Evolutionary conservation across 345 rosid species (phyloP).

Genomic region (Populus tremula): DNA sequence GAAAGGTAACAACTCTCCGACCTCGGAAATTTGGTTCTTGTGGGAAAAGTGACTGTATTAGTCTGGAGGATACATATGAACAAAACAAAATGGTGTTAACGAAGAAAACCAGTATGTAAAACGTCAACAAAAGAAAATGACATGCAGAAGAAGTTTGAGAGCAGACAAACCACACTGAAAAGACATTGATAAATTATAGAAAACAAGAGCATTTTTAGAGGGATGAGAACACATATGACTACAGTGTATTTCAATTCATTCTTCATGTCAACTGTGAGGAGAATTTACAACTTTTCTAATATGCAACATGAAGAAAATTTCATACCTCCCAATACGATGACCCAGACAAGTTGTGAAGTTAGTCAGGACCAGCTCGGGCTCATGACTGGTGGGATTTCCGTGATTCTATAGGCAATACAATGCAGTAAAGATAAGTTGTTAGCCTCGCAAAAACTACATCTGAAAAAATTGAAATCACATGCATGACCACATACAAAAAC

Average conservation of each 20-base stretch:
- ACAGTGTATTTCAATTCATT: background rate
- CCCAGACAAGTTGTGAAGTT: constrained; percentile 93
- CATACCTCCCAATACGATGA: constrained; percentile 83
- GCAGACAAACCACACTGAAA: background rate
- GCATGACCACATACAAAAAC: too few species aligned
- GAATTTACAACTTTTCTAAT: background rate
- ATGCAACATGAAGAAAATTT: constrained; percentile 7
- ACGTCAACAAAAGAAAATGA: background rate
- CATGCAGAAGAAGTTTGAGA: background rate
- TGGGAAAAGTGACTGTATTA: constrained; percentile 81
- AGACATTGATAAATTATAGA: background rate
- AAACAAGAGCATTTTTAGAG: background rate
- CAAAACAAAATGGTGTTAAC: background rate
- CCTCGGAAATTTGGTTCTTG: constrained; percentile 82
- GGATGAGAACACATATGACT: background rate
- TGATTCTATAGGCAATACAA: constrained; percentile 52
- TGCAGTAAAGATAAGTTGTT: background rate
- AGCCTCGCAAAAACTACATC: background rate
- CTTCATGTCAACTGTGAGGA: background rate
- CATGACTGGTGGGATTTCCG: constrained; percentile 90
- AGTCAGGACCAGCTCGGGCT: constrained; percentile 78
- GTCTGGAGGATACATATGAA: constrained; percentile 33
- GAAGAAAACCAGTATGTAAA: background rate
- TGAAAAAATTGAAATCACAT: background rate
- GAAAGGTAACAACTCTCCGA: constrained; percentile 88